Percentiles rank a stretch among this genome's conserved stretches.
These are phyloP conservation scores for Metschnikowia koreensis DNA, from an alignment of 805 yeast species.

Conservation along the genomic window DNA sequence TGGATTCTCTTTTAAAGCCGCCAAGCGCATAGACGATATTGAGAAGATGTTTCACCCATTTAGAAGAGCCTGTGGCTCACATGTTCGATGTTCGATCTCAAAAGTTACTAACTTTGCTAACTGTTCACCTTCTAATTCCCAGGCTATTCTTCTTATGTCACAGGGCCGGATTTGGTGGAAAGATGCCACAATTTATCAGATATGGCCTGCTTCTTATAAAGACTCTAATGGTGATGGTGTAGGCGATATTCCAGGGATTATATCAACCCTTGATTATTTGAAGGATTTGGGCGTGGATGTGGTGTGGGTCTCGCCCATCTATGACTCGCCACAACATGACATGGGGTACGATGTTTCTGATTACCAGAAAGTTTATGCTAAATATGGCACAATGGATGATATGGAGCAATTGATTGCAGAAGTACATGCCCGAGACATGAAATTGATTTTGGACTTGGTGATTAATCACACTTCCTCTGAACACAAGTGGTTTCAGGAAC, in stretches of 20 bases:
- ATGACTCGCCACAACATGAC: conserved; percentile 55
- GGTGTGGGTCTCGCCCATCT: conserved; percentile 56
- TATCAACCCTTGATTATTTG: conserved; percentile 48
- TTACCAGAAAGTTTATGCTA: conserved; percentile 47
- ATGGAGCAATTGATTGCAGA: conserved; percentile 46
- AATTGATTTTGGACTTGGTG: conserved; percentile 50
- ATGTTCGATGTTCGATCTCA: neutral
- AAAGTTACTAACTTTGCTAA: neutral
- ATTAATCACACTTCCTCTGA: conserved; percentile 55
- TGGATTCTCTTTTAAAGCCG: too few species aligned
- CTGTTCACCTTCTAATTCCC: neutral
- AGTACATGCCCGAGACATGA: conserved; percentile 48
- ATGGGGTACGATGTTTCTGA: conserved; percentile 61
- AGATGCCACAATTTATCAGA: conserved; percentile 51
- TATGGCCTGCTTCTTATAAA: conserved; percentile 58
- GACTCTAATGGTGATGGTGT: conserved; percentile 57
- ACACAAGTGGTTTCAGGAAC: conserved; percentile 56
- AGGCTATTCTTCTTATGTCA: neutral
- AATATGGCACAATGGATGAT: conserved; percentile 52
- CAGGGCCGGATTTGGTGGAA: conserved; percentile 47
- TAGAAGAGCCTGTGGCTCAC: neutral
- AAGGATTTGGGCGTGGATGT: conserved; percentile 47
- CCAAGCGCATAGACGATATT: too few species aligned
- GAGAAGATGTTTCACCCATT: too few species aligned
- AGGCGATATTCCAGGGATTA: conserved; percentile 55